A percentile compares a stretch with the other conserved stretches of the same genome.
Conservation (phyloP, 495 filamentous ascomycete species). For the Penicillium daleae region DNA sequence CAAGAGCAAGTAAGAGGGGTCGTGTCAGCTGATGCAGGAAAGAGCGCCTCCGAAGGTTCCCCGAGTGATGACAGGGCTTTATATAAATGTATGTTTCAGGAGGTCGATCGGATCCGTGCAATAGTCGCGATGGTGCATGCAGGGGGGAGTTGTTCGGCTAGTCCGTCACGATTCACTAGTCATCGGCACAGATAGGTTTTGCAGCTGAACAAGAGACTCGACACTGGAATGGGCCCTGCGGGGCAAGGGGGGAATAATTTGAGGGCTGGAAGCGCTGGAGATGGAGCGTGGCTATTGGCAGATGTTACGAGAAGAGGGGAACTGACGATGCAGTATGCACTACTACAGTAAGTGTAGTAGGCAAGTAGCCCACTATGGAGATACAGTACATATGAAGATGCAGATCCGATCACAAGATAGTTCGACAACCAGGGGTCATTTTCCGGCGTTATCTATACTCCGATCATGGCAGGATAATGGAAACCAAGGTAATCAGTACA, state of each 20-base stretch:
- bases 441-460: no score
- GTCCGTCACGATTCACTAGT: not conserved
- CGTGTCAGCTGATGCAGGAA: slow-evolving; percentile 10
- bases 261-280: not conserved
- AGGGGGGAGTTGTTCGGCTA: slow-evolving; percentile 3
- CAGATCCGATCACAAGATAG: slow-evolving; percentile 4
- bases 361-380: no score
- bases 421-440: no score
- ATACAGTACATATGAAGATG: not conserved
- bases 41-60: not conserved
- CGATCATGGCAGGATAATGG: no score
- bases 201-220: not conserved
- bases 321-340: no score
- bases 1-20: not conserved
- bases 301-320: not conserved
- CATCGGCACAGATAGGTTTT: not conserved
- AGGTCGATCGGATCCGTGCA: not conserved
- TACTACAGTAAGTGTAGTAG: no score
- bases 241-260: not conserved
- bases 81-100: not conserved
- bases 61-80: slow-evolving; percentile 4
- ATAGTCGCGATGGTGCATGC: slow-evolving; percentile 1
- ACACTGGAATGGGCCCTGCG: not conserved
- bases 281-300: not conserved
- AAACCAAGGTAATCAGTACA: no score